Evolutionary conservation across 139 green algal species (phyloP), one percentile per base, ranked within the genome.

Genomic region (Chlamydomonas sp.): DNA sequence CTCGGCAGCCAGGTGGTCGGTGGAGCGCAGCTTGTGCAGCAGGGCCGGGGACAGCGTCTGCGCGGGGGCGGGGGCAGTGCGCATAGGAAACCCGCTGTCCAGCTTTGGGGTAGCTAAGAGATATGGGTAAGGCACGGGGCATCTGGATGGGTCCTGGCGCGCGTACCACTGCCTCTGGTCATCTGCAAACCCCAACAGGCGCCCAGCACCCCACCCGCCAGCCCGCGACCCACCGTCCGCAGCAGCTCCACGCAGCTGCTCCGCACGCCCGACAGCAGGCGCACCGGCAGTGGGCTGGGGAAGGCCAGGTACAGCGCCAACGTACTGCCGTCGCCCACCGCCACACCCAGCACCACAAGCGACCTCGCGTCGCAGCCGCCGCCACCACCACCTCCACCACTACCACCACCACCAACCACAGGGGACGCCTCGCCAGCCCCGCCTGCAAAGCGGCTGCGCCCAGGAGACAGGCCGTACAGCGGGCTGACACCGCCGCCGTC

Each of bases 261-360:
- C 12, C 63, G 8, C 10, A 20, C 79, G 12, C 64, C 63, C 10
- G n/a, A 31, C 64, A 84, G 79, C 64, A 84, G 66, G 64, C 64
- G 64, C 64, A 15, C 14, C 7, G 79, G 79, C 79, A 84, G 76
- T 1, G 63, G 66, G 31, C 64, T 63, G 63, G 79, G 79, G 63
- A 84, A 84, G 31, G 79, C 64, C 15, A 84, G 17, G 58, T 84
- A 84, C 64, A 84, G 31, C 14, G 31, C 79, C 64, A 84, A 31
- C 57, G 69, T 16, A 75, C 60, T 18, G 5, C 75, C 75, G 7
- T n/a, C 57, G 60, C 77, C 61, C 5, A 18, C 60, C 4, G 58
- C 60, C 77, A 80, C 15, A 15, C 4, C 10, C 59, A 80, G 62
- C 6, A 16, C 18, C n/a, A 58, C 62, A 5, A 83, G 7, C 18